These are phyloP conservation scores for Prunus yedoensis DNA, from an alignment of 331 rosid species.

Conservation along the genomic window DNA sequence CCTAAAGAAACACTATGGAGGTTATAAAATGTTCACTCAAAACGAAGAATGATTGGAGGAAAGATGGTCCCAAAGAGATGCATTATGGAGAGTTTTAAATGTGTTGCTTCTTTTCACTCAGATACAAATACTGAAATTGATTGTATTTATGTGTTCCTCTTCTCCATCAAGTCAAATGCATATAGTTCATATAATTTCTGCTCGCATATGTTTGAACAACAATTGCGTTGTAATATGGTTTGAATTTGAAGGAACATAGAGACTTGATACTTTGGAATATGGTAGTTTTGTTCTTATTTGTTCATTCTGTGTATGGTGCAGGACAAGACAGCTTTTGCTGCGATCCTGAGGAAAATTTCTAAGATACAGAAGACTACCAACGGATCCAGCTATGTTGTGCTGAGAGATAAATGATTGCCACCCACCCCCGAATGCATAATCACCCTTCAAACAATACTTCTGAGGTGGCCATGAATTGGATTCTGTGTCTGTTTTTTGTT, in stretches of 20 bases:
- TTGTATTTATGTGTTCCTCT: too few species aligned
- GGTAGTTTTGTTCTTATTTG: background rate
- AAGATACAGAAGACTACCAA: constrained; percentile 80
- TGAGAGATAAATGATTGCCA: constrained; percentile 57
- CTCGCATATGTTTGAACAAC: background rate
- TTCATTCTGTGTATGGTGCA: constrained; percentile 37
- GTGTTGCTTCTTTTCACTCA: background rate
- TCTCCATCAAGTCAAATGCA: background rate
- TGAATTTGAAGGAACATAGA: background rate
- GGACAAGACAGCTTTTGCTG: constrained; percentile 93
- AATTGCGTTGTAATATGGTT: background rate
- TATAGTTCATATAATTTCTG: background rate
- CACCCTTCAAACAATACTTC: background rate
- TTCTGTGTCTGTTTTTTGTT: too few species aligned
- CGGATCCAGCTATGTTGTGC: constrained; percentile 66
- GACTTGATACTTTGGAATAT: background rate
- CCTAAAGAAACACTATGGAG: too few species aligned
- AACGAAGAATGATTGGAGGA: too few species aligned
- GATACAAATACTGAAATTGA: too few species aligned
- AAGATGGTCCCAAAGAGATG: too few species aligned
- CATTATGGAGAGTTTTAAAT: background rate
- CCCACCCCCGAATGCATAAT: background rate
- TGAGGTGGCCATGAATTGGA: background rate
- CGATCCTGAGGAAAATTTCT: constrained; percentile 75
- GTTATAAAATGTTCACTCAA: too few species aligned